phyloP scores from a whole-genome alignment of 768 basidiomycete genomes.

The Amanita subjunquillea region DNA sequence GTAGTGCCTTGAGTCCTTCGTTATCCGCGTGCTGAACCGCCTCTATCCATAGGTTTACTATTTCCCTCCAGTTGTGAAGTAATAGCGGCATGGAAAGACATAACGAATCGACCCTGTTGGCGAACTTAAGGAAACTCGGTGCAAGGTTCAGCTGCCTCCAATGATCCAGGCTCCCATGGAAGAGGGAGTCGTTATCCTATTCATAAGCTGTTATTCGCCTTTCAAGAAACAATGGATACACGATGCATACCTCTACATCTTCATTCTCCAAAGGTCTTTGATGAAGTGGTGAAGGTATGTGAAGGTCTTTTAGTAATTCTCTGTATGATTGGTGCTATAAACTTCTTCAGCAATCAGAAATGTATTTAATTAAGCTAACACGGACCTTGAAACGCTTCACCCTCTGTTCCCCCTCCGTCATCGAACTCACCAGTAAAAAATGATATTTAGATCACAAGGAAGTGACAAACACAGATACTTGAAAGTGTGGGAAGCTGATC shows the following conservation, averaged over 20 bases:
- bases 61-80: conserved; percentile 67
- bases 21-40: conserved; percentile 53
- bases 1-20: conserved; percentile 61
- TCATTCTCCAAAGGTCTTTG: conserved; percentile 41
- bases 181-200: conserved; percentile 73
- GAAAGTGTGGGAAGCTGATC: too few species aligned
- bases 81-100: conserved; percentile 73
- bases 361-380: not conserved
- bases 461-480: not conserved
- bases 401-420: conserved; percentile 17
- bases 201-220: conserved; percentile 1
- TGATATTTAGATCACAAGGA: conserved; percentile 1
- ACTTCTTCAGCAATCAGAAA: not conserved
- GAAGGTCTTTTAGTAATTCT: conserved; percentile 55
- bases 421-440: not conserved
- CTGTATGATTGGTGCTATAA: conserved; percentile 67
- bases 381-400: conserved; percentile 44
- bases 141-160: conserved; percentile 78
- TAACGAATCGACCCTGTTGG: conserved; percentile 45
- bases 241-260: conserved; percentile 41
- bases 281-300: conserved; percentile 55
- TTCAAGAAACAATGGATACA: not conserved
- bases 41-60: conserved; percentile 54
- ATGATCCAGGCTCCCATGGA: conserved; percentile 61
- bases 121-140: conserved; percentile 63